These are phyloP conservation scores for Eucalyptus leucophloia DNA, from an alignment of 345 rosid genomes.

Conservation along the genomic window DNA sequence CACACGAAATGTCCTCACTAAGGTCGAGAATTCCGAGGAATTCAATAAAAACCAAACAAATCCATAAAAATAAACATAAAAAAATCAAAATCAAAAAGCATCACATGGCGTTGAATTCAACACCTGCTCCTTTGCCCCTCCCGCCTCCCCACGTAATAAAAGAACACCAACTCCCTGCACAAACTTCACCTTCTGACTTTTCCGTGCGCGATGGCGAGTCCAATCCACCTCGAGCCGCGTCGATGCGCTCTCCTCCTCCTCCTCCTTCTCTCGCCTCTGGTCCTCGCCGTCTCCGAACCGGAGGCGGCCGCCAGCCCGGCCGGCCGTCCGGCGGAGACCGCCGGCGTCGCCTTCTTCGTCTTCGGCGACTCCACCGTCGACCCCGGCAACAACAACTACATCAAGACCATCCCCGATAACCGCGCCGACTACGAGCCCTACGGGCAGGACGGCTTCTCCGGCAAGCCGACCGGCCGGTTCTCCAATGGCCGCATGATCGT, in stretches of 20 bases:
- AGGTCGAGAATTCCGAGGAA: neutral
- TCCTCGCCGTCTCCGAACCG: neutral
- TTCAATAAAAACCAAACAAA: neutral
- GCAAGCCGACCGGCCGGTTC: constrained; percentile 34
- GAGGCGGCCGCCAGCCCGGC: neutral
- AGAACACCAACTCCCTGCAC: neutral
- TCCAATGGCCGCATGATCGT: constrained; percentile 40
- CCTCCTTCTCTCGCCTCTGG: neutral
- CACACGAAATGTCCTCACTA: neutral
- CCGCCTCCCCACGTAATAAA: neutral
- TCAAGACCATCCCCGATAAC: constrained; percentile 19
- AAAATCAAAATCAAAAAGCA: neutral
- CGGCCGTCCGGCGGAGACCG: neutral
- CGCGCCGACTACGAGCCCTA: constrained; percentile 29
- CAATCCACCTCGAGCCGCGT: neutral
- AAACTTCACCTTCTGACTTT: neutral
- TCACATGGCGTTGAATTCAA: neutral
- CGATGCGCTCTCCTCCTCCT: neutral
- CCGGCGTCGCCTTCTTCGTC: constrained; percentile 12
- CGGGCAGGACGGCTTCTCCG: constrained; percentile 25
- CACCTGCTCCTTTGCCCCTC: neutral
- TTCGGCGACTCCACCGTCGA: constrained; percentile 50
- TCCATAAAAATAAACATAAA: neutral
- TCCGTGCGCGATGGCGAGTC: neutral
- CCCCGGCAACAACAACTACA: constrained; percentile 43